Percentiles rank a stretch among this genome's conserved stretches.
Conservation (phyloP, 352 stramenopile genomes). For the Phytophthora sojae region DNA sequence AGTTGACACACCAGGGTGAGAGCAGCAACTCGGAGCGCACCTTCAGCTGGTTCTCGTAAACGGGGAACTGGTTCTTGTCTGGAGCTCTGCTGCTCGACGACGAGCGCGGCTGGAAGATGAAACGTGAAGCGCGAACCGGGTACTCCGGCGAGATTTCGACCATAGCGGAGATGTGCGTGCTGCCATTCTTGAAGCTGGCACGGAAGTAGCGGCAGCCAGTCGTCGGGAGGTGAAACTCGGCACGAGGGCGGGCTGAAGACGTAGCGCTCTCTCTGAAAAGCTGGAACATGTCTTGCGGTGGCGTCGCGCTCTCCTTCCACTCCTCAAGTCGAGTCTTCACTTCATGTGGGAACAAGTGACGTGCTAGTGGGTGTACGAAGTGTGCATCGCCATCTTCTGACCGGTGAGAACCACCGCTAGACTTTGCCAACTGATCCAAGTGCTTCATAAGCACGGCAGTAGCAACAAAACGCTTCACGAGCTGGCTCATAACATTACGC, state of each 20-base stretch:
- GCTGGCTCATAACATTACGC: constrained; percentile 67
- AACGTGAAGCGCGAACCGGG: constrained; percentile 63
- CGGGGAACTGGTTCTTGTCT: constrained; percentile 41
- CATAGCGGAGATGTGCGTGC: constrained; percentile 49
- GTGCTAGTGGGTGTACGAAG: constrained; percentile 48
- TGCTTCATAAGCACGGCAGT: constrained; percentile 58
- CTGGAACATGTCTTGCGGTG: constrained; percentile 50
- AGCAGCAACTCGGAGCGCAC: constrained; percentile 32
- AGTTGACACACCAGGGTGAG: neutral
- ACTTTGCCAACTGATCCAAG: constrained; percentile 48
- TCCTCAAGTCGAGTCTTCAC: constrained; percentile 59
- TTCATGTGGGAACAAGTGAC: constrained; percentile 50
- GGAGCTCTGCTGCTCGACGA: constrained; percentile 33
- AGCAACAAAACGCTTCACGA: constrained; percentile 62
- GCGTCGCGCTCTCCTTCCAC: constrained; percentile 58
- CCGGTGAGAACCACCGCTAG: constrained; percentile 13
- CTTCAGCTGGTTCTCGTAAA: constrained; percentile 74
- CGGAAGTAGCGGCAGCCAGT: constrained; percentile 64
- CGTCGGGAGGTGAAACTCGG: constrained; percentile 36
- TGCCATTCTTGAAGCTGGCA: constrained; percentile 55
- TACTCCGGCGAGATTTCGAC: constrained; percentile 77
- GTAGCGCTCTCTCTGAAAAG: constrained; percentile 43
- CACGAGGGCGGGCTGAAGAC: constrained; percentile 17
- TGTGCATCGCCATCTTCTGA: constrained; percentile 12
- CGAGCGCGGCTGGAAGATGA: constrained; percentile 63